These are phyloP conservation scores for Xylaria bambusicola DNA, from an alignment of 495 filamentous ascomycete species.

Conservation along the genomic window DNA sequence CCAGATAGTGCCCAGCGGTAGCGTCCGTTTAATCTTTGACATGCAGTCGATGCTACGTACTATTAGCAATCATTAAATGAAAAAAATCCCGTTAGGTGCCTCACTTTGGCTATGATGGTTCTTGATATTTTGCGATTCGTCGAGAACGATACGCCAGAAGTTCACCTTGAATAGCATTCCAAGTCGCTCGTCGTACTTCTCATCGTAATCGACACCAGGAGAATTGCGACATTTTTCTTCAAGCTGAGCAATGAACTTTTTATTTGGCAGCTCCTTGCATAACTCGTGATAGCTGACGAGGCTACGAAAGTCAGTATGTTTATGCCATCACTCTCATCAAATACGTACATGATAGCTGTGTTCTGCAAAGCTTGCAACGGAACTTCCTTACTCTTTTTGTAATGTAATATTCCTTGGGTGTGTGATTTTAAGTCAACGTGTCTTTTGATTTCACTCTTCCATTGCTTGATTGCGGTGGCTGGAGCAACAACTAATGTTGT, in stretches of 20 bases:
- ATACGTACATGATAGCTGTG: neutral
- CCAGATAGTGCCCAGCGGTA: slow-evolving; percentile 64
- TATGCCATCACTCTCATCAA: neutral
- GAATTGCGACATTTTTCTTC: slow-evolving; percentile 47
- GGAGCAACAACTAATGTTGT: slow-evolving; percentile 32
- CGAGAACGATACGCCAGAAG: slow-evolving; percentile 59
- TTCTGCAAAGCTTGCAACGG: neutral
- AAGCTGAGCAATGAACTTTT: neutral
- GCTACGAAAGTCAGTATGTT: neutral
- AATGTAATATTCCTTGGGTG: neutral
- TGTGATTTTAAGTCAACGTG: neutral
- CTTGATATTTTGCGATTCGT: slow-evolving; percentile 67
- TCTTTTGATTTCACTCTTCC: neutral
- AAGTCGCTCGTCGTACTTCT: slow-evolving; percentile 30
- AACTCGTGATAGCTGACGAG: neutral
- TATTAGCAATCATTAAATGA: slow-evolving; percentile 38
- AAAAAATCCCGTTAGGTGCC: neutral
- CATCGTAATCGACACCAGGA: slow-evolving; percentile 40
- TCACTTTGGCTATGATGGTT: slow-evolving; percentile 44
- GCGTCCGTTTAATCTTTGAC: slow-evolving; percentile 26
- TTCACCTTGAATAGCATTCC: slow-evolving; percentile 48
- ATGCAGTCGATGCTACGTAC: slow-evolving; percentile 55
- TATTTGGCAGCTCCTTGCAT: neutral
- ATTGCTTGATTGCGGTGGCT: neutral
- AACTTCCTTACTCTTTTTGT: neutral